A percentile compares a stretch with the other conserved stretches of the same genome.
Evolutionary conservation across 1,139 yeast genomes (phyloP).

Genomic region (Taphrina sp.): DNA sequence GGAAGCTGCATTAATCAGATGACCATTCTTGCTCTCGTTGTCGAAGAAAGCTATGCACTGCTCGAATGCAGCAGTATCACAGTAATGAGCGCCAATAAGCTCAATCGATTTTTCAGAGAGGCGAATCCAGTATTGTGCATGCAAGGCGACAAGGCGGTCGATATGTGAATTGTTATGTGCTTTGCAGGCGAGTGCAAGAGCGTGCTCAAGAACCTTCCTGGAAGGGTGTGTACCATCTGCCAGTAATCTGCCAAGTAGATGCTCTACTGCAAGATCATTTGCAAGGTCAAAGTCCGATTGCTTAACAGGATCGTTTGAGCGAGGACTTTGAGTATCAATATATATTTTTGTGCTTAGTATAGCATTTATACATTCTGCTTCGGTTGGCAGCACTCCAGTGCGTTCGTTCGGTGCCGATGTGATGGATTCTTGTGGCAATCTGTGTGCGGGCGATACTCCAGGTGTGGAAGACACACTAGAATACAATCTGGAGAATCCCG

Average conservation of each 20-base stretch:
- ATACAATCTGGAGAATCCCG: no score
- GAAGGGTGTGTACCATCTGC: slow-evolving; percentile 1
- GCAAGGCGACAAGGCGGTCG: not conserved
- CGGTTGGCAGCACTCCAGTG: no score
- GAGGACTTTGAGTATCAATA: no score
- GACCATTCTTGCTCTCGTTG: slow-evolving; percentile 2
- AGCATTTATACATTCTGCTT: no score
- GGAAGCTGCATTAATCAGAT: slow-evolving; percentile 1
- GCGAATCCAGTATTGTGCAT: slow-evolving; percentile 5
- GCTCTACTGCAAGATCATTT: not conserved
- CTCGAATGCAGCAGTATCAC: slow-evolving; percentile 10
- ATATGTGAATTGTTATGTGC: slow-evolving; percentile 1
- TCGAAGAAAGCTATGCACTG: slow-evolving; percentile 10
- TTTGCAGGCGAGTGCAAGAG: not conserved
- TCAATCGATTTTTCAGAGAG: not conserved
- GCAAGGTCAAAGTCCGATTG: slow-evolving; percentile 6
- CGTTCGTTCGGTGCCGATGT: no score
- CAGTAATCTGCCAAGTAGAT: not conserved
- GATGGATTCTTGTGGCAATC: no score
- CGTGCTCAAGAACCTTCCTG: not conserved
- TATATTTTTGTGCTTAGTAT: no score
- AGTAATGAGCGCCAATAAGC: slow-evolving; percentile 4
- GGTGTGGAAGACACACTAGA: no score
- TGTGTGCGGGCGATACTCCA: no score
- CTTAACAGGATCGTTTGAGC: not conserved